Conservation (phyloP, 495 filamentous ascomycete genomes). For the Aspergillus nidulans region DNA sequence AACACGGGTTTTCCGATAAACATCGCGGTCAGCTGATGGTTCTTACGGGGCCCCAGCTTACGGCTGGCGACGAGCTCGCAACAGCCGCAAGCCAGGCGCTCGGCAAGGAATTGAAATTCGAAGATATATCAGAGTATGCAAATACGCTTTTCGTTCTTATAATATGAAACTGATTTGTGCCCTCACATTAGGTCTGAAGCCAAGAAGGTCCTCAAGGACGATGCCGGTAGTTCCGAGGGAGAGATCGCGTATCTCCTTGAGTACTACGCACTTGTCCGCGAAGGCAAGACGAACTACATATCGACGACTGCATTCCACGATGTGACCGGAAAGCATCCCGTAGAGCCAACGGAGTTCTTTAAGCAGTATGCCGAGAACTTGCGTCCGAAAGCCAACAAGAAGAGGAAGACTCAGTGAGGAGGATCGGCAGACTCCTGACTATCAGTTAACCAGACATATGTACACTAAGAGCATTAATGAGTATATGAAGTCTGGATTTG, state of each 20-base stretch:
- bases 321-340: slow-evolving; percentile 47
- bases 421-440: too few species aligned
- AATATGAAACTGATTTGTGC: too few species aligned
- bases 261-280: slow-evolving; percentile 54
- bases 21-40: slow-evolving; percentile 54
- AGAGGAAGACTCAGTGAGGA: slow-evolving; percentile 14
- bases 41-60: slow-evolving; percentile 51
- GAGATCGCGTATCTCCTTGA: slow-evolving; percentile 53
- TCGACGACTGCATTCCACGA: slow-evolving; percentile 52
- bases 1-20: slow-evolving; percentile 50
- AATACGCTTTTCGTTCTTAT: too few species aligned
- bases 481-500: too few species aligned
- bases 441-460: too few species aligned
- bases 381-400: slow-evolving; percentile 38
- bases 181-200: slow-evolving; percentile 43
- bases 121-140: slow-evolving; percentile 48
- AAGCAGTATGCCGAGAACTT: slow-evolving; percentile 44
- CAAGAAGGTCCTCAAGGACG: slow-evolving; percentile 37
- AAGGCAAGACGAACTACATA: slow-evolving; percentile 59
- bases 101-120: slow-evolving; percentile 46
- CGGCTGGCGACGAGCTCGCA: slow-evolving; percentile 49
- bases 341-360: slow-evolving; percentile 50
- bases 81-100: slow-evolving; percentile 45
- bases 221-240: slow-evolving; percentile 40
- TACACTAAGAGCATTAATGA: too few species aligned